phyloP scores from a whole-genome alignment of 164 flowering plant genomes.

The Liriodendron chinense region DNA sequence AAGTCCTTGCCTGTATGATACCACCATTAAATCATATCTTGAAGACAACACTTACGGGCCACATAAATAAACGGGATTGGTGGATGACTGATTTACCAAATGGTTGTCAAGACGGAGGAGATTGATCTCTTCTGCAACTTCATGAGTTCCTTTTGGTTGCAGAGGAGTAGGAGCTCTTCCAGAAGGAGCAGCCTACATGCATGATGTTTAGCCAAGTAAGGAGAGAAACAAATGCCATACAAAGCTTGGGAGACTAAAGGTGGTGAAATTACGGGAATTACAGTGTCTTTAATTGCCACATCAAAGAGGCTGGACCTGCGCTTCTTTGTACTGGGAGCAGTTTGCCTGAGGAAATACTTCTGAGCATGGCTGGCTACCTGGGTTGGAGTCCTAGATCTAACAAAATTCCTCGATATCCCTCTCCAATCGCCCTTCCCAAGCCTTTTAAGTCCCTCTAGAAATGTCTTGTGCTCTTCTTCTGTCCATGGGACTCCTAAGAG shows the following conservation, averaged over 20 bases:
- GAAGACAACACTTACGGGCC: background rate
- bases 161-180: background rate
- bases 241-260: background rate
- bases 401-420: slow-evolving; percentile 40
- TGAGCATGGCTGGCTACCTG: slow-evolving; percentile 55
- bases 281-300: slow-evolving; percentile 10
- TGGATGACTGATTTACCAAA: background rate
- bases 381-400: slow-evolving; percentile 37
- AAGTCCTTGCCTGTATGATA: background rate
- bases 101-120: background rate
- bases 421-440: slow-evolving; percentile 52
- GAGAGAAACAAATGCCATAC: background rate
- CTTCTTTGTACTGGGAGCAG: slow-evolving; percentile 15
- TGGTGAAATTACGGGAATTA: slow-evolving; percentile 10
- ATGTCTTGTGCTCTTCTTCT: slow-evolving; percentile 37
- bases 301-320: slow-evolving; percentile 40
- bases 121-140: slow-evolving; percentile 4
- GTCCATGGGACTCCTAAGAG: slow-evolving; percentile 42
- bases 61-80: background rate
- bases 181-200: background rate
- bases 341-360: slow-evolving; percentile 35
- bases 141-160: background rate
- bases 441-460: slow-evolving; percentile 32
- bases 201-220: background rate
- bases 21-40: background rate